A percentile compares a stretch with the other conserved stretches of the same genome.
Evolutionary conservation across 805 yeast genomes (phyloP).

Genomic region (Schizosaccharomyces cryophilus): DNA sequence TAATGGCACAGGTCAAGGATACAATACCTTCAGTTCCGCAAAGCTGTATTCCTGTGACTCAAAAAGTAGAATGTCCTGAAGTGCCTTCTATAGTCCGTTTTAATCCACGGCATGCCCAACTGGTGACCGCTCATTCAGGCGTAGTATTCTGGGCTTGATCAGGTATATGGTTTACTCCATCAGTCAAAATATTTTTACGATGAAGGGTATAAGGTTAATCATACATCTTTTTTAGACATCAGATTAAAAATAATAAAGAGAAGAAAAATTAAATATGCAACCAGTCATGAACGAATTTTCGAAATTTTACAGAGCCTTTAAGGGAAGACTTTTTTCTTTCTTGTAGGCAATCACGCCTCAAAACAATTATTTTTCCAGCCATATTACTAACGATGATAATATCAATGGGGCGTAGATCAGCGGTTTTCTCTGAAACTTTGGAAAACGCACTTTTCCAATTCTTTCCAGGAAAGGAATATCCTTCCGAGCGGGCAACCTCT

Average conservation of each 20-base stretch:
- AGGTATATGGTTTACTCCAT: not conserved
- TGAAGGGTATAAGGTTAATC: no score
- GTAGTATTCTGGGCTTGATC: conserved; percentile 8
- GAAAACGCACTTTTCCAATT: not conserved
- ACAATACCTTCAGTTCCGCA: conserved; percentile 8
- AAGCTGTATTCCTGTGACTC: no score
- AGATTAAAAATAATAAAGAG: not conserved
- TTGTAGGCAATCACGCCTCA: not conserved
- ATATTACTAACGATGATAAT: not conserved
- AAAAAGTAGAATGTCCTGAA: conserved; percentile 4
- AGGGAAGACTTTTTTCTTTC: not conserved
- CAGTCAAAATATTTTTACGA: no score
- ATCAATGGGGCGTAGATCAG: not conserved
- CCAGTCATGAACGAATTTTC: not conserved
- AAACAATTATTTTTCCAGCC: not conserved
- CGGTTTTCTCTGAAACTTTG: not conserved
- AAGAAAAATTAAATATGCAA: not conserved
- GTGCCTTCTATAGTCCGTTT: conserved; percentile 29
- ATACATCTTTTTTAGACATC: not conserved
- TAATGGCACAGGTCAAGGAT: conserved; percentile 5
- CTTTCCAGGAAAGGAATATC: not conserved
- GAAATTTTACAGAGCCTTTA: not conserved
- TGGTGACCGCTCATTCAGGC: conserved; percentile 41
- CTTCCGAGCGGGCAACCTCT: not conserved
- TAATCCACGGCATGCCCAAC: conserved; percentile 33